phyloP scores from a whole-genome alignment of 352 stramenopile genomes.

The Phytophthora fragariae region DNA sequence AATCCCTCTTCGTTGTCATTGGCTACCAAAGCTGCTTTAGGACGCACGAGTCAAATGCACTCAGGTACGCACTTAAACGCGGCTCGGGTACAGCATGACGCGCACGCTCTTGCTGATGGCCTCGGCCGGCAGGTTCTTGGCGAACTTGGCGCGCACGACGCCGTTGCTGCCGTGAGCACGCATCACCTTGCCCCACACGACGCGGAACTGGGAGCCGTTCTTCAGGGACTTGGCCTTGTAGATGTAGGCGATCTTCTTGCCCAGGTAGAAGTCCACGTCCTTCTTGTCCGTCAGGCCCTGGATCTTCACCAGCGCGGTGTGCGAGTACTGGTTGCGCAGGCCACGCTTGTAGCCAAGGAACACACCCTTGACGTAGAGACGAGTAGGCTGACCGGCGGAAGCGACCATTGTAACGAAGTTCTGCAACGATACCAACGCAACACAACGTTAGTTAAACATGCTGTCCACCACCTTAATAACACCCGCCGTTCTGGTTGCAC shows the following conservation, averaged over 20 bases:
- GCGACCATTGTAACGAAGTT: constrained; percentile 91
- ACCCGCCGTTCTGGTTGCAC: neutral
- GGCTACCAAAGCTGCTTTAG: constrained; percentile 44
- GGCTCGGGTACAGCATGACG: constrained; percentile 99
- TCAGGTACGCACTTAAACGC: constrained; percentile 87
- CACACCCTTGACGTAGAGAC: constrained; percentile 99
- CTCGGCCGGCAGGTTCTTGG: constrained; percentile 96
- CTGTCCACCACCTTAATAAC: neutral
- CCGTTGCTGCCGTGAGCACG: constrained; percentile 98
- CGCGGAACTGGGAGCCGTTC: constrained; percentile 98
- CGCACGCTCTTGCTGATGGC: constrained; percentile 97
- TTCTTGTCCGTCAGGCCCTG: constrained; percentile 98
- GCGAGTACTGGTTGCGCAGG: constrained; percentile 97
- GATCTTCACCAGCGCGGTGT: constrained; percentile 99
- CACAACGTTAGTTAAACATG: constrained; percentile 23
- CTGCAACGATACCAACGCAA: constrained; percentile 38
- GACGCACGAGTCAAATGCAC: constrained; percentile 34
- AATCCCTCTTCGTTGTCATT: constrained; percentile 67
- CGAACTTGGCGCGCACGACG: constrained; percentile 99
- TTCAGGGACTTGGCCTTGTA: constrained; percentile 97
- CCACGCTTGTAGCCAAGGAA: constrained; percentile 99
- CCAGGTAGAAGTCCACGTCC: constrained; percentile 99
- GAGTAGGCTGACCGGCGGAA: constrained; percentile 92
- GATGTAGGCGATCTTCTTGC: constrained; percentile 99
- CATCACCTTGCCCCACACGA: constrained; percentile 99